These are phyloP conservation scores for Akanthomyces muscarius DNA, from an alignment of 2,329 filamentous ascomycete genomes.

Conservation along the genomic window DNA sequence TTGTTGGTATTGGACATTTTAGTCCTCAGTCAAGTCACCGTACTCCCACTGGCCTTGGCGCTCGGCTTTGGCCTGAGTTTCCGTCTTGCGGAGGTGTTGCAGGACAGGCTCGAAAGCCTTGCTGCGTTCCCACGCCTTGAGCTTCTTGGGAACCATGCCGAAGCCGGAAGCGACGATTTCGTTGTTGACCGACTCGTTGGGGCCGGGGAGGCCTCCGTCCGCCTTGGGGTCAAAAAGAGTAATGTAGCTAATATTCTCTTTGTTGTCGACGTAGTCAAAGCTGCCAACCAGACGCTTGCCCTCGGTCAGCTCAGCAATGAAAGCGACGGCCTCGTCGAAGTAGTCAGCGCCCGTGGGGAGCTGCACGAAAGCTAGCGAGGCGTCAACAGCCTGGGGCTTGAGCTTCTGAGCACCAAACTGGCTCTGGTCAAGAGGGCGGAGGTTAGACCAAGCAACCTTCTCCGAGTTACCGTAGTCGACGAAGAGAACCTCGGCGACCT, in stretches of 20 bases:
- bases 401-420: slow-evolving; percentile 80
- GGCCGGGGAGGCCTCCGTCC: slow-evolving; percentile 48
- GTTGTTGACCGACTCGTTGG: slow-evolving; percentile 81
- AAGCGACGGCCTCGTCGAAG: slow-evolving; percentile 71
- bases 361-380: slow-evolving; percentile 82
- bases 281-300: slow-evolving; percentile 79
- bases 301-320: slow-evolving; percentile 70
- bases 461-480: slow-evolving; percentile 97
- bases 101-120: slow-evolving; percentile 66
- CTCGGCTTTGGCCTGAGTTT: slow-evolving; percentile 73
- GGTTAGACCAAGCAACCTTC: slow-evolving; percentile 75
- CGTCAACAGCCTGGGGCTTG: slow-evolving; percentile 82
- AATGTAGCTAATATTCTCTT: slow-evolving; percentile 79
- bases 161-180: slow-evolving; percentile 79
- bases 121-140: slow-evolving; percentile 84
- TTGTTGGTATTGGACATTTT: slow-evolving; percentile 26
- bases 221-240: slow-evolving; percentile 79
- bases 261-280: slow-evolving; percentile 75
- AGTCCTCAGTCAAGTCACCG: slow-evolving; percentile 90
- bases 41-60: slow-evolving; percentile 97
- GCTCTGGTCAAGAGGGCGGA: slow-evolving; percentile 73
- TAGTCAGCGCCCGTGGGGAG: slow-evolving; percentile 81
- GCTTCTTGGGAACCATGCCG: slow-evolving; percentile 86
- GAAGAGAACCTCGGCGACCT: slow-evolving; percentile 87
- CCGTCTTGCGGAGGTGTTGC: slow-evolving; percentile 66